Percentiles rank a stretch among this genome's conserved stretches.
These are phyloP conservation scores for Trichophyton schoenleinii DNA, from an alignment of 2,329 filamentous ascomycete species.

Conservation along the genomic window DNA sequence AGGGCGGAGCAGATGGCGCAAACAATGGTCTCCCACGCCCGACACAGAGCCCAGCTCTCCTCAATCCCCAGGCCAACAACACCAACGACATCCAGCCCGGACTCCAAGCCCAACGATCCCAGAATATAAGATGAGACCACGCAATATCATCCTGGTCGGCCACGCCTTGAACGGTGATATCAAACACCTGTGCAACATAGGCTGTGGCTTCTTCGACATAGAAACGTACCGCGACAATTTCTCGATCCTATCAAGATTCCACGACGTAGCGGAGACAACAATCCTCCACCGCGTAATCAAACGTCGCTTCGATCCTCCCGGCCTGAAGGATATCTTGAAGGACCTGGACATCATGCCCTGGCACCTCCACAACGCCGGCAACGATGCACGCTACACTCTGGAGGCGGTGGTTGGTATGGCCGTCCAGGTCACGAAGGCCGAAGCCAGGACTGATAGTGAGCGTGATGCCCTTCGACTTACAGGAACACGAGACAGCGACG, in stretches of 20 bases:
- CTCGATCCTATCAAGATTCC: conserved; percentile 23
- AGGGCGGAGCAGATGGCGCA: neutral
- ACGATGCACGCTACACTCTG: conserved; percentile 71
- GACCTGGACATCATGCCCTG: conserved; percentile 51
- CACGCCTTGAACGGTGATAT: conserved; percentile 61
- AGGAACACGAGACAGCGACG: too few species aligned
- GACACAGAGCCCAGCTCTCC: too few species aligned
- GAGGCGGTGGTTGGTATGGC: conserved; percentile 57
- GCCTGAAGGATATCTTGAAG: conserved; percentile 40
- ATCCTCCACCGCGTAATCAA: conserved; percentile 54
- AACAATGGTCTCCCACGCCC: too few species aligned
- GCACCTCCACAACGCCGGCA: conserved; percentile 74
- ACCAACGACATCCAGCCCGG: too few species aligned
- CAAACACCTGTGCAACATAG: conserved; percentile 51
- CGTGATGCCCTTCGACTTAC: too few species aligned
- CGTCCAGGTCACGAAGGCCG: conserved; percentile 22
- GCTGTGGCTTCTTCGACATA: conserved; percentile 33
- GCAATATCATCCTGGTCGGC: conserved; percentile 64
- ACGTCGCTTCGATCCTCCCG: conserved; percentile 45
- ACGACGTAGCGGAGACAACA: conserved; percentile 61
- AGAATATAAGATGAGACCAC: conserved; percentile 18
- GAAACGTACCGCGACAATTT: conserved; percentile 11
- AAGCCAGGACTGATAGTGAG: neutral
- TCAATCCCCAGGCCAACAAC: too few species aligned
- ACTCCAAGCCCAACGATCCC: neutral